Evolutionary conservation across 1,284 basidiomycete species (phyloP).

Genomic region (Tilletia walkeri): DNA sequence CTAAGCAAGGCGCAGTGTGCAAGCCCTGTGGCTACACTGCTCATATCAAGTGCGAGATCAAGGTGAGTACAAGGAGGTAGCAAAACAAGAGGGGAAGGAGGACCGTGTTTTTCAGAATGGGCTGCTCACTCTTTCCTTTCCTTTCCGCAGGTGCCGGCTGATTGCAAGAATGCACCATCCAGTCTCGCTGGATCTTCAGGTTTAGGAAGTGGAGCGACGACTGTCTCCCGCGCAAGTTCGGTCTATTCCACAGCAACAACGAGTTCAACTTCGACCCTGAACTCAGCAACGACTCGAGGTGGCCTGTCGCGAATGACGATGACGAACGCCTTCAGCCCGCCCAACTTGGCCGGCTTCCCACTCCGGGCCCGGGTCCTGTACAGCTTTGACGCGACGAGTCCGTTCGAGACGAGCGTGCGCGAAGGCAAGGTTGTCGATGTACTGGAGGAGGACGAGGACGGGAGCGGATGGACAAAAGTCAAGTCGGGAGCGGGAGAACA

Average conservation of each 20-base stretch:
- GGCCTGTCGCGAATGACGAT: conserved; percentile 1
- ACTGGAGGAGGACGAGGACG: conserved; percentile 38
- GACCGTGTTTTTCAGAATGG: too few relatives aligned
- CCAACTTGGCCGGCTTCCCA: background rate
- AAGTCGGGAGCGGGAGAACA: conserved; percentile 15
- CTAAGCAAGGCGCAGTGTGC: conserved; percentile 37
- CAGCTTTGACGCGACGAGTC: conserved; percentile 35
- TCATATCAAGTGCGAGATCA: conserved; percentile 46
- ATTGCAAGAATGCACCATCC: conserved; percentile 23
- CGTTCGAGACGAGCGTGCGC: conserved; percentile 35
- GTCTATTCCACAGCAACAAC: background rate
- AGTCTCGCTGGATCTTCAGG: too few relatives aligned
- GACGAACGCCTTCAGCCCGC: background rate
- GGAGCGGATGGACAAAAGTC: conserved; percentile 39
- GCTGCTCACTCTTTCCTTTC: background rate
- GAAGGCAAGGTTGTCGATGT: conserved; percentile 36
- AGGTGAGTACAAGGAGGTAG: conserved; percentile 23
- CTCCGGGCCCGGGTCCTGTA: conserved; percentile 24
- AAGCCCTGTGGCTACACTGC: conserved; percentile 43
- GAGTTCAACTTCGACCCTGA: background rate
- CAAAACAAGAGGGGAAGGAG: too few relatives aligned
- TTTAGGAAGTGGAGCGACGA: background rate
- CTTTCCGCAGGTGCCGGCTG: conserved; percentile 24
- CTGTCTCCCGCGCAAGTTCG: background rate
- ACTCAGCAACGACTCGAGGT: background rate